Base-by-base conservation (phyloP, 495 filamentous ascomycete genomes). In the Daldinia caldariorum region DNA sequence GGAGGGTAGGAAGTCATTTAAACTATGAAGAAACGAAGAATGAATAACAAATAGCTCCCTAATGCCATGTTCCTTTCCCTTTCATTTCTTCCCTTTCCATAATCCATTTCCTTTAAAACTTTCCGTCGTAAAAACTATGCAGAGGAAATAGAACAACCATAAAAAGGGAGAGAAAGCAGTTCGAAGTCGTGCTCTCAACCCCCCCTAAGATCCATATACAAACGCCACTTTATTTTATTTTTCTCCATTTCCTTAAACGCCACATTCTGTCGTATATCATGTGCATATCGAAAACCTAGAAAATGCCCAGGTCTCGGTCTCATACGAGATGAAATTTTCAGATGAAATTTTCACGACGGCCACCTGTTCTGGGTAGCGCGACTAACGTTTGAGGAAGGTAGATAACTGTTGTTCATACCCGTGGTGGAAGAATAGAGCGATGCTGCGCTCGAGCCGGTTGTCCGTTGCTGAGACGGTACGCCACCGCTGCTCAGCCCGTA, bases 281-380 rank as follows among this genome's bases (percentile, higher is more conserved):
- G 62, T 63, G 53, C 53, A 34, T 43, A 50, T 60, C 31, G 37
- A 32, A 2, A 6, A 41, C 26, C 50, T 50, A 32, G 26, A 26
- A 31, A 18, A 13, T 32, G 31, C 14, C 9, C 8, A 13, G 29
- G 34, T 8, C 18, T 34, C 7, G 16, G 14, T 12, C 16, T 35
- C 9, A 56, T 10, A 16, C 16, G 37, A 32, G 20, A 26, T 18
- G 9, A 34, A 26, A 43, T 39, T 67, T 45, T 45, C 41, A 77
- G 20, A 26, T 18, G 9, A 34, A 26, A 43, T 39, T 67, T 45
- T 45, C 41, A 77, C 32, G 72, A 67, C n/a, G 53, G 61, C 75
- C 75, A 77, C 58, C 75, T 69, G 18, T 73, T 73, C 62, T 75
- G 75, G 14, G 61, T 37, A n/a, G 70, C 41, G 6, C 75, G 75